Evolutionary conservation across 1,139 yeast genomes (phyloP), one percentile per base, ranked within the genome.

Genomic region (Suhomyces chickasaworum): DNA sequence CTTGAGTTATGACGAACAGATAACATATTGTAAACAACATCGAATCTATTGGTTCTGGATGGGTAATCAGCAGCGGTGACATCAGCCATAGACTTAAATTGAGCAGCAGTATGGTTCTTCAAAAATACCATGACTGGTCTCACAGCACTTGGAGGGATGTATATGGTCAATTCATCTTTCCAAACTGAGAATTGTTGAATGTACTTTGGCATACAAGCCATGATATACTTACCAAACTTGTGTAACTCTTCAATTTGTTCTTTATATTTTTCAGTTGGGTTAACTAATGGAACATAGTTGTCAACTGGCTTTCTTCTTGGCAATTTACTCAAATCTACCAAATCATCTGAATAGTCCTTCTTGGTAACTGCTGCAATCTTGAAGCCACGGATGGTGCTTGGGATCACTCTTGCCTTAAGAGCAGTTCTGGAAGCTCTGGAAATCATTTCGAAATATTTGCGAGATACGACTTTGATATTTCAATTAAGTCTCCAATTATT

Each of bases 11-110:
- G 88, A 63, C 95, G 84, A 44, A 85, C 86, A 34, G 91, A 84
- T 56, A 89, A 77, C 63, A 89, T 65, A 68, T 89, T 89, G 71
- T 89, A 89, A 31, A 89, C 93, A 45, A 89, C 91, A 59, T 89
- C 96, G 63, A 89, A 89, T 64, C 96, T 79, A 71, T 88, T 85
- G 42, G 84, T 78, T 71, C 96, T 82, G 12, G 89, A 77, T 31
- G 96, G 96, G 66, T 82, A 89, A 66, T 89, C 96, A 31, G 85
- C 96, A 17, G 89, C 95, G 31, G 96, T 89, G 46, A 89, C 80
- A 64, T 89, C 95, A 79, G 86, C 77, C 49, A 85, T 84, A 9
- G 86, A 66, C 68, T 86, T 89, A 73, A 80, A 89, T 69, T 89
- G 95, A 17, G 90, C 77, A 4, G 95, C 76, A 16, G 93, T 84